These are phyloP conservation scores for Pseudocercospora ulei DNA, from an alignment of 2,329 filamentous ascomycete genomes.

Conservation along the genomic window DNA sequence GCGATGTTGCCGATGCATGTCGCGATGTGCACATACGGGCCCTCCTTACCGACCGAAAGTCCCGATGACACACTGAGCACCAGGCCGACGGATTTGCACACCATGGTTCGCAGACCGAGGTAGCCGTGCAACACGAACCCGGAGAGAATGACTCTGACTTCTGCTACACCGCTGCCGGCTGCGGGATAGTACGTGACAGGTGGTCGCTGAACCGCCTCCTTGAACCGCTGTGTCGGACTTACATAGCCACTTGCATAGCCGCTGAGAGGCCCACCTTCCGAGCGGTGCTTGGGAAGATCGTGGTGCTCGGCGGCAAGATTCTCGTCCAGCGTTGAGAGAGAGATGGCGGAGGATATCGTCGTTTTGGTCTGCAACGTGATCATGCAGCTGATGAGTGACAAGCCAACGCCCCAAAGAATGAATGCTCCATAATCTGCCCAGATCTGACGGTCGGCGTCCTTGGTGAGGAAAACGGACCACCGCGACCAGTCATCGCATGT, in stretches of 20 bases:
- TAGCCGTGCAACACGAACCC: conserved; percentile 96
- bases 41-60: conserved; percentile 86
- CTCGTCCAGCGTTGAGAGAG: conserved; percentile 80
- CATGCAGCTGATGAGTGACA: conserved; percentile 64
- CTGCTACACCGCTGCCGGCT: conserved; percentile 89
- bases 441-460: conserved; percentile 41
- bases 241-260: conserved; percentile 28
- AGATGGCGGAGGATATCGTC: conserved; percentile 78
- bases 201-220: conserved; percentile 40
- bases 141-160: conserved; percentile 95
- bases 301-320: conserved; percentile 65
- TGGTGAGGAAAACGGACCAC: conserved; percentile 53
- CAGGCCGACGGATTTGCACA: conserved; percentile 73
- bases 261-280: conserved; percentile 35
- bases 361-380: conserved; percentile 88
- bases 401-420: conserved; percentile 57
- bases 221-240: conserved; percentile 37
- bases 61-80: conserved; percentile 86
- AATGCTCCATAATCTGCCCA: conserved; percentile 73
- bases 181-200: conserved; percentile 94
- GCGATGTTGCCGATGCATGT: conserved; percentile 92
- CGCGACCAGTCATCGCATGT: conserved; percentile 52
- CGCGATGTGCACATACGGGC: conserved; percentile 94
- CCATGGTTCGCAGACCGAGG: conserved; percentile 73
- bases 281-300: conserved; percentile 30